Evolutionary conservation across 306 rosid genomes (phyloP).

Genomic region (Albizia julibrissin): DNA sequence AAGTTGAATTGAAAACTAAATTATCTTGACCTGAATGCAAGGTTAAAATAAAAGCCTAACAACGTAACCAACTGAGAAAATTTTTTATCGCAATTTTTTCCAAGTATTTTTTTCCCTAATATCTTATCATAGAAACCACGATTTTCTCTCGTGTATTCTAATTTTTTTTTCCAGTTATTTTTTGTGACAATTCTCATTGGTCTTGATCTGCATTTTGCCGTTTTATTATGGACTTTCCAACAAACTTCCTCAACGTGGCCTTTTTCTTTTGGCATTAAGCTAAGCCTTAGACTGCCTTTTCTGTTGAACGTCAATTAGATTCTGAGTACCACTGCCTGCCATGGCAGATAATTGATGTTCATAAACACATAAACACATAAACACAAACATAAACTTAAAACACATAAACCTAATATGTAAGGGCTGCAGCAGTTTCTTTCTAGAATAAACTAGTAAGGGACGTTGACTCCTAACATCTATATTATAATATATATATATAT

Average conservation of each 20-base stretch:
- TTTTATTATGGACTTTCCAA: background rate
- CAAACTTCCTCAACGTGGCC: background rate
- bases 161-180: too few relatives aligned
- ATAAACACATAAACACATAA: too few relatives aligned
- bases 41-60: background rate
- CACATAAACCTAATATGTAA: too few relatives aligned
- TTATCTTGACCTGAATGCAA: background rate
- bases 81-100: too few relatives aligned
- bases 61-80: background rate
- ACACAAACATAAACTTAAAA: too few relatives aligned
- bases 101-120: too few relatives aligned
- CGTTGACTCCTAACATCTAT: too few relatives aligned
- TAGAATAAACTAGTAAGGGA: too few relatives aligned
- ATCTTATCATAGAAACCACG: too few relatives aligned
- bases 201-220: background rate
- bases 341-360: background rate
- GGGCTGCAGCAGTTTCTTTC: too few relatives aligned
- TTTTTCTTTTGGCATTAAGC: background rate
- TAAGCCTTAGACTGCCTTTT: background rate
- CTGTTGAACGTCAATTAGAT: background rate
- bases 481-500: too few relatives aligned
- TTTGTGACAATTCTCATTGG: background rate
- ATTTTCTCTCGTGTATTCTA: too few relatives aligned
- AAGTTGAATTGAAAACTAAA: background rate
- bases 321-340: background rate